phyloP scores from a whole-genome alignment of 208 protist genomes.

The Wallacemonas sp. region DNA sequence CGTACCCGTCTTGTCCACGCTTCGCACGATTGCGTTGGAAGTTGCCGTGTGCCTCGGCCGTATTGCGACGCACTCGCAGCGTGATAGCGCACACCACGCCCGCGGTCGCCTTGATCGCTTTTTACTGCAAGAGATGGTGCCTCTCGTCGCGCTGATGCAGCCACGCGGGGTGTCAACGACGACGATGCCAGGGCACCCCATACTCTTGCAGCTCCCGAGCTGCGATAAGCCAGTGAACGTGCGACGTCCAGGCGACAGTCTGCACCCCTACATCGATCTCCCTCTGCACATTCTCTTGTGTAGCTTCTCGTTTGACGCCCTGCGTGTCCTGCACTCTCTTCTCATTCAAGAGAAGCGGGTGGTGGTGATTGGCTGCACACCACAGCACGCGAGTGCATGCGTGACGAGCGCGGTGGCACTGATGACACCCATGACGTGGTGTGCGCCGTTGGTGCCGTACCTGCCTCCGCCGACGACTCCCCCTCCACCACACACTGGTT shows the following conservation, averaged over 20 bases:
- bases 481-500: slow-evolving; percentile 18
- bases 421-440: slow-evolving; percentile 59
- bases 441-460: slow-evolving; percentile 60
- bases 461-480: slow-evolving; percentile 33
- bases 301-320: slow-evolving; percentile 66
- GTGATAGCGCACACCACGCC: not conserved
- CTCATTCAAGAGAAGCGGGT: slow-evolving; percentile 60
- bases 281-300: slow-evolving; percentile 54
- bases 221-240: slow-evolving; percentile 25
- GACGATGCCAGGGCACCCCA: slow-evolving; percentile 31
- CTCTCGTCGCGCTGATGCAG: slow-evolving; percentile 27
- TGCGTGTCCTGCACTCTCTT: slow-evolving; percentile 71
- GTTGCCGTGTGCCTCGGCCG: slow-evolving; percentile 30
- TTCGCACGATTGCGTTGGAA: slow-evolving; percentile 48
- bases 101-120: slow-evolving; percentile 8
- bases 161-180: slow-evolving; percentile 18
- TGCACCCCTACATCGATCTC: slow-evolving; percentile 43
- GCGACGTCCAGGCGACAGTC: slow-evolving; percentile 38
- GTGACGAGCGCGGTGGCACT: slow-evolving; percentile 62
- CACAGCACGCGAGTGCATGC: slow-evolving; percentile 80
- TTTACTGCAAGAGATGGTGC: slow-evolving; percentile 27
- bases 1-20: slow-evolving; percentile 50
- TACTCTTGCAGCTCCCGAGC: slow-evolving; percentile 18
- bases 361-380: slow-evolving; percentile 64
- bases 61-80: slow-evolving; percentile 23